Evolutionary conservation across 257 asterid species (phyloP), one percentile per base, ranked within the genome.

Genomic region (Jacaranda copaia): DNA sequence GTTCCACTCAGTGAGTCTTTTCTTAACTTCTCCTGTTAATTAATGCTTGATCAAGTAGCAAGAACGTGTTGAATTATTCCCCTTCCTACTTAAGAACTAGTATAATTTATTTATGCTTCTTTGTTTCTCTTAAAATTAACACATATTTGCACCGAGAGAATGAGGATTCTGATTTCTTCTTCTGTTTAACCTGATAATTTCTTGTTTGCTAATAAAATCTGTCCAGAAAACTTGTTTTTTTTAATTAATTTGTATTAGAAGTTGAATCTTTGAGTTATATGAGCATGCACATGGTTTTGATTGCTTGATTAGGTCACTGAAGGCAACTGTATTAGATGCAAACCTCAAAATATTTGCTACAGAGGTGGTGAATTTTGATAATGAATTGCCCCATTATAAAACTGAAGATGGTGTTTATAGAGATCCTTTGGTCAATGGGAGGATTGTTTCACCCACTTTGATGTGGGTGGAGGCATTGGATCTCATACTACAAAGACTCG

Each of bases 401-500:
- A 89, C 93, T 70, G 86, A 87, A 84, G 93, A 87, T 79, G 93
- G 93, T 13, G 88, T 89, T 61, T 85, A 84, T 80, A 80, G 91
- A 49, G 93, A 85, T 19, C 62, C 81, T n/a, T 35, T 53, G 18
- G 79, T 87, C 16, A 67, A 77, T 65, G 93, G 93, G 7, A 82
- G 91, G 73, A 89, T 89, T 52, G 89, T 87, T 70, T 89, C 91
- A 3, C 90, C 91, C 72, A 72, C 90, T 11, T 72, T 87, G 58
- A 87, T 89, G 93, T 89, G 91, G 93, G 88, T 85, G 48, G 91
- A 89, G 45, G 91, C 93, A 67, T 72, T 89, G 73, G 91, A 89
- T 56, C 85, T 85, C 72, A 77, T 87, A n/a, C 85, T 89, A 35
- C 38, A 81, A 8, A 84, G 84, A 58, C 80, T 89, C 43, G 20